These are phyloP conservation scores for Zizania palustris DNA, from an alignment of 202 grass and related monocot genomes.

Conservation along the genomic window DNA sequence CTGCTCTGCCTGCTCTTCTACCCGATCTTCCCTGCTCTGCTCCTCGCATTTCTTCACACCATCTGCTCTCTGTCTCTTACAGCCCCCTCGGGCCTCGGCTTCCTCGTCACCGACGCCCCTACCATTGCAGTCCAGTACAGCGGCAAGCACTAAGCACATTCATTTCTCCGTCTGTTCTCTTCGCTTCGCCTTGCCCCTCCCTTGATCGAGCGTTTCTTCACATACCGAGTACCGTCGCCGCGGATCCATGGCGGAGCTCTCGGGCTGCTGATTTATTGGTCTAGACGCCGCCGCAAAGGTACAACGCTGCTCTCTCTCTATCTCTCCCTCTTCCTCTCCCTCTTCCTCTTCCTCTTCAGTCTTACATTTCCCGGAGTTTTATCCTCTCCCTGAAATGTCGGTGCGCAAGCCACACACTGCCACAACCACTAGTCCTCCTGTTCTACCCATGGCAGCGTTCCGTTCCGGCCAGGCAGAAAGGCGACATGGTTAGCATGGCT, in stretches of 20 bases:
- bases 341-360: too few species aligned
- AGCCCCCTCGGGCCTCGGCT: too few species aligned
- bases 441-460: too few species aligned
- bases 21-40: background rate
- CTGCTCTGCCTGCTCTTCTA: background rate
- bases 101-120: background rate
- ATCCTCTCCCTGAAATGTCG: background rate
- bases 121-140: background rate
- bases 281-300: slow-evolving; percentile 31
- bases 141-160: slow-evolving; percentile 12
- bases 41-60: background rate
- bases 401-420: background rate
- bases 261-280: background rate
- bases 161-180: background rate
- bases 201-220: background rate
- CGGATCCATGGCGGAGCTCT: slow-evolving; percentile 35
- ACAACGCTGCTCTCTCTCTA: background rate
- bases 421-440: background rate
- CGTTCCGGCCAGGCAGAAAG: too few species aligned
- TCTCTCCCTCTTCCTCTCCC: too few species aligned
- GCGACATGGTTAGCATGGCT: too few species aligned
- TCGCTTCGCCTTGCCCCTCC: background rate
- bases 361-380: background rate
- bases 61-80: background rate
- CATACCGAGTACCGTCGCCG: background rate